These are phyloP conservation scores for Aspergillus terreus DNA, from an alignment of 2,329 filamentous ascomycete species.

Conservation along the genomic window DNA sequence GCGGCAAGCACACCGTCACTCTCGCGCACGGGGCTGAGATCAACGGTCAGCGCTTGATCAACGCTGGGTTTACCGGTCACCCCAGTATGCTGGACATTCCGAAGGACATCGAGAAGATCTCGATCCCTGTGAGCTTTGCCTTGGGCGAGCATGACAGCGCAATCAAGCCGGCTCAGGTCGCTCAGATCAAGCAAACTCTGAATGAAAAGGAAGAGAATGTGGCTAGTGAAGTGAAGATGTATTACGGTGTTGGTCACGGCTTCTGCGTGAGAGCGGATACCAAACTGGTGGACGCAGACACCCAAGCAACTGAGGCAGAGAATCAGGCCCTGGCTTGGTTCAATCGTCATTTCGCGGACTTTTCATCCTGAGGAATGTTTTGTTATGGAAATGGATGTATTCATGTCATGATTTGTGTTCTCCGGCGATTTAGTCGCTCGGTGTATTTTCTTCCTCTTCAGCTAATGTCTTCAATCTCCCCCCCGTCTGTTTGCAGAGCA, in stretches of 20 bases:
- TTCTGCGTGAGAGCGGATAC: constrained; percentile 26
- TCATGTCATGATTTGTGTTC: not conserved
- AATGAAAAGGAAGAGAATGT: constrained; percentile 9
- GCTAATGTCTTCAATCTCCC: constrained; percentile 46
- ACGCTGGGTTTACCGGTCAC: constrained; percentile 53
- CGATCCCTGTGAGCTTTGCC: constrained; percentile 20
- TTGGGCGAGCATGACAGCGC: constrained; percentile 19
- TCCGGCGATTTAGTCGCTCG: not conserved
- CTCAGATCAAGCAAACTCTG: constrained; percentile 19
- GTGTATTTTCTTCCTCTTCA: constrained; percentile 8
- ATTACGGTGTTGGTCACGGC: constrained; percentile 23
- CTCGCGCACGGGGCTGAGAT: constrained; percentile 40
- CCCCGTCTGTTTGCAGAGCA: constrained; percentile 48
- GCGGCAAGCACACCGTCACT: constrained; percentile 53
- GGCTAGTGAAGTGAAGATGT: constrained; percentile 22
- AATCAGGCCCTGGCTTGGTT: constrained; percentile 23
- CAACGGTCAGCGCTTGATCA: constrained; percentile 38
- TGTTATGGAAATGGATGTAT: not conserved
- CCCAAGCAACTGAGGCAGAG: constrained; percentile 24
- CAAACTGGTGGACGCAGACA: constrained; percentile 16
- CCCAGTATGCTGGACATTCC: constrained; percentile 49
- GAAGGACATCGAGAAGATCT: constrained; percentile 40
- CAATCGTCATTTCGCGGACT: constrained; percentile 9
- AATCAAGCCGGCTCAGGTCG: constrained; percentile 16
- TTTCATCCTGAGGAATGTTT: constrained; percentile 2